Conservation (phyloP, 164 flowering plant genomes). For the Platanus orientalis region DNA sequence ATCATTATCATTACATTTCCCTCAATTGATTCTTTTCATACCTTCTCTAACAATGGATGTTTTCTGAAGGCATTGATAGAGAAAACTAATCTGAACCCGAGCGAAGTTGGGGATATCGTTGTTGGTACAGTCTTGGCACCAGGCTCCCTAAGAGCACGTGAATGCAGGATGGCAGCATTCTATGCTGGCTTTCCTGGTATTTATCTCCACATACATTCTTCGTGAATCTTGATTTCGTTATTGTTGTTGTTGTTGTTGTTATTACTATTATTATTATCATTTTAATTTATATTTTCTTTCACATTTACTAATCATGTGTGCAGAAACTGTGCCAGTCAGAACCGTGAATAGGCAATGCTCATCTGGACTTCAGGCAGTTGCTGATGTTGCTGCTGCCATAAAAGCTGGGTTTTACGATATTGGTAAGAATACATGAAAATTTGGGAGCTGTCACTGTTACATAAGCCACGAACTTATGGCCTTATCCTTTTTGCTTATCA, state of each 20-base stretch:
- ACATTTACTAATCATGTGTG: not conserved
- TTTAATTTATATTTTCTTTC: no score
- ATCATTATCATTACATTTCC: not conserved
- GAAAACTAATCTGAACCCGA: constrained; percentile 74
- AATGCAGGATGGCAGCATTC: constrained; percentile 99
- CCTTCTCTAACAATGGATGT: constrained; percentile 1
- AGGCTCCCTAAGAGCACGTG: constrained; percentile 84
- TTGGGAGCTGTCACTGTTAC: not conserved
- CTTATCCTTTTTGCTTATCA: constrained; percentile 4
- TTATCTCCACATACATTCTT: not conserved
- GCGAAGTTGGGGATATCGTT: constrained; percentile 93
- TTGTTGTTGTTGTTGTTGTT: not conserved
- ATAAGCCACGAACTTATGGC: not conserved
- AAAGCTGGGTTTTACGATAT: constrained; percentile 97
- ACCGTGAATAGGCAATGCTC: constrained; percentile 98
- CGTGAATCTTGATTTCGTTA: not conserved
- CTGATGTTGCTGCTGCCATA: constrained; percentile 98
- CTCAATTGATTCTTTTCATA: not conserved
- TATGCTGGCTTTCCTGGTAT: constrained; percentile 99
- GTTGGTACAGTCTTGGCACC: constrained; percentile 94
- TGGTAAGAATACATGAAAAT: constrained; percentile 37
- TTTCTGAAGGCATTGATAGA: constrained; percentile 89
- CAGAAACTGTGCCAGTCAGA: constrained; percentile 90
- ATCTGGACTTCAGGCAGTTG: constrained; percentile 98
- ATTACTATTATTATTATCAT: no score